These are phyloP conservation scores for Santalum album DNA, from an alignment of 164 flowering plant genomes.

Conservation along the genomic window DNA sequence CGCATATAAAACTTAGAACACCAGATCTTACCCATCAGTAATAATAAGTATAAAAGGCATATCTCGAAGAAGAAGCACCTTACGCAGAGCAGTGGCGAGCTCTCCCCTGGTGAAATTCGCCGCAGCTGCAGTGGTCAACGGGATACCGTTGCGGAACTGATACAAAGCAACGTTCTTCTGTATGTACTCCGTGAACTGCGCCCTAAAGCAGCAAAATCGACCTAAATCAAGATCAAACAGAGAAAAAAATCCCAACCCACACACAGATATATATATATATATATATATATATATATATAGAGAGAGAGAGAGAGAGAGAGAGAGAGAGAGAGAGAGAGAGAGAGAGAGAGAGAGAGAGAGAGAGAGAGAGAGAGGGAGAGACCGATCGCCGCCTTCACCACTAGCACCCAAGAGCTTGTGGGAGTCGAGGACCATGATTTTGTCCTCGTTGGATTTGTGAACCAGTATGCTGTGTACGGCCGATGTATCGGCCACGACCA, in stretches of 20 bases:
- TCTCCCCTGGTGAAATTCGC: constrained; percentile 96
- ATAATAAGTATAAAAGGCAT: not conserved
- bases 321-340: not conserved
- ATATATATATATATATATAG: too few species aligned
- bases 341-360: constrained; percentile 6
- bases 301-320: not conserved
- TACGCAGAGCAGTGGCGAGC: constrained; percentile 89
- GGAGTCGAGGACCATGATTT: constrained; percentile 86
- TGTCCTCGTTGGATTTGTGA: constrained; percentile 92
- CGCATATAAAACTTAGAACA: not conserved
- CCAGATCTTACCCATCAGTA: not conserved
- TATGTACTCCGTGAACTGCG: constrained; percentile 87
- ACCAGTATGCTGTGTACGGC: constrained; percentile 90
- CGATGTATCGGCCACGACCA: constrained; percentile 84
- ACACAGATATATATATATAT: too few species aligned
- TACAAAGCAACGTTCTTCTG: constrained; percentile 92
- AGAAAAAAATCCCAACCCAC: constrained; percentile 2
- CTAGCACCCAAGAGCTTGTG: constrained; percentile 95
- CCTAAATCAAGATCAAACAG: not conserved
- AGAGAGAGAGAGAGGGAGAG: constrained; percentile 5
- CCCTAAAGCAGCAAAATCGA: constrained; percentile 13
- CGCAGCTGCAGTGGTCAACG: constrained; percentile 82
- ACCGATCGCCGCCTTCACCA: constrained; percentile 96
- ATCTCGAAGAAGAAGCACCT: constrained; percentile 33
- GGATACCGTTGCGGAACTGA: constrained; percentile 72